phyloP scores from a whole-genome alignment of 2,329 filamentous ascomycete species.

The Onygenales sp. region DNA sequence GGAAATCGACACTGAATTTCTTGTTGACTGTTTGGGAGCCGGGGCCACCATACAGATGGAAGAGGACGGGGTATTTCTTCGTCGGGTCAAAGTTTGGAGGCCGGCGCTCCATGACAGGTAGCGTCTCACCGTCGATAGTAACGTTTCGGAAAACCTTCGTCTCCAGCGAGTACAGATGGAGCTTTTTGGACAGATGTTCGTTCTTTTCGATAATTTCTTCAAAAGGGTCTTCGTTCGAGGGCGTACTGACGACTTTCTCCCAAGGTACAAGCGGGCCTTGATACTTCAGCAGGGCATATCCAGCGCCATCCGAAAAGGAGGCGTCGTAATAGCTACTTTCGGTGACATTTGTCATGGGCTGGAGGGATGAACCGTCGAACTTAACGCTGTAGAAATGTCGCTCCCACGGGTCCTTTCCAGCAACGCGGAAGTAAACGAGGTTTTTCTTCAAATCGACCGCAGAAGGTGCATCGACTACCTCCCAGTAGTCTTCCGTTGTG shows the following conservation, averaged over 20 bases:
- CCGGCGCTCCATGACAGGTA: slow-evolving; percentile 71
- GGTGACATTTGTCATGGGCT: slow-evolving; percentile 62
- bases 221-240: slow-evolving; percentile 50
- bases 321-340: slow-evolving; percentile 69
- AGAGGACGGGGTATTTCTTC: slow-evolving; percentile 86
- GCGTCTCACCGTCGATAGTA: slow-evolving; percentile 66
- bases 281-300: slow-evolving; percentile 78
- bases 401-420: slow-evolving; percentile 79
- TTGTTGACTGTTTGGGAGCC: slow-evolving; percentile 84
- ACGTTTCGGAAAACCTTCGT: slow-evolving; percentile 74
- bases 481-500: slow-evolving; percentile 73
- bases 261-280: slow-evolving; percentile 76
- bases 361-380: slow-evolving; percentile 65
- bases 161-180: slow-evolving; percentile 70
- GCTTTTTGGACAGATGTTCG: slow-evolving; percentile 55
- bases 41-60: slow-evolving; percentile 89
- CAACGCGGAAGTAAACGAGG: slow-evolving; percentile 81
- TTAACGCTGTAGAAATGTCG: slow-evolving; percentile 87
- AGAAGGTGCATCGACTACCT: slow-evolving; percentile 77
- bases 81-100: slow-evolving; percentile 78
- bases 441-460: slow-evolving; percentile 78
- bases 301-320: slow-evolving; percentile 73
- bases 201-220: slow-evolving; percentile 73
- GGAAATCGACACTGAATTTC: slow-evolving; percentile 75
- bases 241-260: slow-evolving; percentile 83